These are phyloP conservation scores for Bipolaris zeicola DNA, from an alignment of 2,329 filamentous ascomycete genomes.

Conservation along the genomic window DNA sequence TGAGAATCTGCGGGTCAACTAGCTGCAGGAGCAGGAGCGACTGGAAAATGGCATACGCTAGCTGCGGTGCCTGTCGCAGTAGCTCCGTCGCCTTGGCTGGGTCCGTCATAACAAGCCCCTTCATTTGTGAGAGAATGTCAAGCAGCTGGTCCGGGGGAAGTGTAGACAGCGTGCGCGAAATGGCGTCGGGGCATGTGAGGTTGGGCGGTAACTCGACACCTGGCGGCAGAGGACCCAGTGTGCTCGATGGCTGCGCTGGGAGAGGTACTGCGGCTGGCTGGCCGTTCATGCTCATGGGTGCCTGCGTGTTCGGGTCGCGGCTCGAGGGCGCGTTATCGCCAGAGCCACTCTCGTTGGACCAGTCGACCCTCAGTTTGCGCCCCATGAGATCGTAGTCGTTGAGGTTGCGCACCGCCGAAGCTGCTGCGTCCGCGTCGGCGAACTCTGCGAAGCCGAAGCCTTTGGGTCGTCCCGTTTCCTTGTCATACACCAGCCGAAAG, in stretches of 20 bases:
- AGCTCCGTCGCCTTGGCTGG: conserved; percentile 84
- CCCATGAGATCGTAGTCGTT: conserved; percentile 97
- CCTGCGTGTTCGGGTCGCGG: conserved; percentile 52
- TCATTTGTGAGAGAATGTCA: conserved; percentile 94
- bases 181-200: conserved; percentile 84
- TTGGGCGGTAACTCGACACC: conserved; percentile 84
- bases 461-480: conserved; percentile 91
- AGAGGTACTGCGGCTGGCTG: conserved; percentile 47
- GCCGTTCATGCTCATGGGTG: conserved; percentile 35
- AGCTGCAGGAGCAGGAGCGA: conserved; percentile 90
- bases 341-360: conserved; percentile 86
- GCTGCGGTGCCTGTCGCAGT: conserved; percentile 85
- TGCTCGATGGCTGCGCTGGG: conserved; percentile 51
- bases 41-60: conserved; percentile 94
- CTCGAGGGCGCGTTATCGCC: conserved; percentile 57
- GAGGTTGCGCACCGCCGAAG: conserved; percentile 91
- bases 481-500: conserved; percentile 93
- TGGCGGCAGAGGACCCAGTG: conserved; percentile 79
- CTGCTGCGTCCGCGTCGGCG: conserved; percentile 87
- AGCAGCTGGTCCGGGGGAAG: conserved; percentile 87
- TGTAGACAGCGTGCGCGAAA: conserved; percentile 86
- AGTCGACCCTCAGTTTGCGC: conserved; percentile 91
- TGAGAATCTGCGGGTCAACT: conserved; percentile 82
- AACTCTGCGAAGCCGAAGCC: conserved; percentile 98
- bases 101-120: conserved; percentile 80